Base-by-base conservation (phyloP, 2,329 filamentous ascomycete species). In the Hypoxylon sp. region DNA sequence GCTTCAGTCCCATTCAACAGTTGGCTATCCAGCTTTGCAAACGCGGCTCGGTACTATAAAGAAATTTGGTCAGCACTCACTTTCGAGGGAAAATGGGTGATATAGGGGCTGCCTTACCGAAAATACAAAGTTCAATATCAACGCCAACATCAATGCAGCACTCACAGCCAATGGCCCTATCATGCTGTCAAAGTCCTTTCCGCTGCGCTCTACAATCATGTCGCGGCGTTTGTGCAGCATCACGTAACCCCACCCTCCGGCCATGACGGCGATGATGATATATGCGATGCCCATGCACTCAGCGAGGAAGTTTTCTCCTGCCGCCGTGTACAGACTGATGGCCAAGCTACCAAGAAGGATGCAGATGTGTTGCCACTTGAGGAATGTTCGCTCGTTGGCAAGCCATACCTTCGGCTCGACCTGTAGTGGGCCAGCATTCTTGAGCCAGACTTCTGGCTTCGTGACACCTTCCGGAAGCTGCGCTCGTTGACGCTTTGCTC, bases 361-460 rank as follows among this genome's bases (percentile, higher is more conserved):
- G 55, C 86, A 88, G 65, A 99, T 91, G 71, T 97, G 92, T 76
- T 97, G 90, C 94, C 94, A 99, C 73, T 97, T 97, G 72, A 99
- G 87, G 69, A 97, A 99, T 0, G 94, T 99, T 55, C 94, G 88
- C 75, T 99, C 93, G 72, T 99, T 99, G 45, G 94, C 94, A 49
- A 99, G 86, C 93, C 94, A 99, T 20, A 99, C 93, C 74, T 99
- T 99, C 55, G 91, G 91, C 75, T 99, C 94, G 49, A 99, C 91
- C 68, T 91, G 89, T 59, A 97, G 82, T 25, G 91, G 89, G 2
- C 94, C 93, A 23, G 88, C 83, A 72, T 99, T 95, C 77, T 99
- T 99, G 78, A 99, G 90, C 86, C 93, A 95, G 60, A 85, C 80
- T 6, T 82, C 84, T 1, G 94, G 94, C 67, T 95, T 86, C 15